Evolutionary conservation across 73 alveolate species (phyloP).

Genomic region (Diophrys appendiculata): DNA sequence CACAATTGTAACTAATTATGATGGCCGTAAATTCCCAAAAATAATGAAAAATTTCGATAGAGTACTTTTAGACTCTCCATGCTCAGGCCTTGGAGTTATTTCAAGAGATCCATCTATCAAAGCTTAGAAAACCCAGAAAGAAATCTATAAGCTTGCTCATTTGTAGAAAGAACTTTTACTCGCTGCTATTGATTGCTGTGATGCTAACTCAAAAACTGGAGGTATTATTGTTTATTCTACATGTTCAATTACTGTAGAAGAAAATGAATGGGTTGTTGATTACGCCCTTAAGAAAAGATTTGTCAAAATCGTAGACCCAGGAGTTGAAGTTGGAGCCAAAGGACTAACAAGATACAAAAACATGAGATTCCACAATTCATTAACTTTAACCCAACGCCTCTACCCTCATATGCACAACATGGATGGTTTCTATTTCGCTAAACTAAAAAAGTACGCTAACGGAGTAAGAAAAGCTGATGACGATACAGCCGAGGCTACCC

Average conservation of each 20-base stretch:
- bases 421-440: constrained; percentile 97
- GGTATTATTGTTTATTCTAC: constrained; percentile 98
- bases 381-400: constrained; percentile 77
- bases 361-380: constrained; percentile 78
- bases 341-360: constrained; percentile 92
- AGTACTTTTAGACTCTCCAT: constrained; percentile 98
- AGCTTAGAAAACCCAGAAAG: constrained; percentile 89
- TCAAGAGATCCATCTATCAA: constrained; percentile 98
- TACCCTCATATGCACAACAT: constrained; percentile 97
- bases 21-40: constrained; percentile 95
- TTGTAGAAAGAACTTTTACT: constrained; percentile 96
- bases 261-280: constrained; percentile 96
- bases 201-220: constrained; percentile 91
- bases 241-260: constrained; percentile 98
- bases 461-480: constrained; percentile 74
- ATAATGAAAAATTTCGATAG: constrained; percentile 93
- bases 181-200: constrained; percentile 98
- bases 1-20: constrained; percentile 95
- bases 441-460: constrained; percentile 91
- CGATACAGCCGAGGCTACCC: constrained; percentile 57
- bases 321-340: constrained; percentile 93
- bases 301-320: constrained; percentile 95
- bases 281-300: constrained; percentile 92
- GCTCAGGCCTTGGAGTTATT: constrained; percentile 99
- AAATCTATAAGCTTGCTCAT: constrained; percentile 91